Base-by-base conservation (phyloP, 139 green algal species). In the Chlorella sp. region DNA sequence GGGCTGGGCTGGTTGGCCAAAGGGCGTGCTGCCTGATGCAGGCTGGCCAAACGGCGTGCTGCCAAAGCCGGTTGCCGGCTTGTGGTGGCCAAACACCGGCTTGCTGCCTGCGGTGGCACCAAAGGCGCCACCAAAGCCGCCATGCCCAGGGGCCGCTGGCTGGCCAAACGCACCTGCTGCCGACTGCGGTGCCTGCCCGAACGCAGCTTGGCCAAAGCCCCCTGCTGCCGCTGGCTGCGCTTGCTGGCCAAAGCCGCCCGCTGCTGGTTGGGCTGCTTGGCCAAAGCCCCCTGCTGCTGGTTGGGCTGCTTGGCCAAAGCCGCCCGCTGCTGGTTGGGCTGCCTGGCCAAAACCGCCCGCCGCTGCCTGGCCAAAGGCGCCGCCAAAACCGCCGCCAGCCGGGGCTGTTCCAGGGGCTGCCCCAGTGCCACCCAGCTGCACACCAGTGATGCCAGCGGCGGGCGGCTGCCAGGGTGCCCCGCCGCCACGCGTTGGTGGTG, bases 111-210 rank as follows among this genome's bases (percentile, higher is more conserved):
- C 36, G 5, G 39, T 28, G 13, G 57, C 69, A 16, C 81, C 81
- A 73, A 86, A 86, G 0, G 69, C 18, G 26, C 69, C 70, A 28
- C 81, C 81, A 86, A 86, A 86, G n/a, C 83, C 83, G n/a, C 62
- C 72, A 26, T 47, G 18, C 3, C 55, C 74, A 60, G 30, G 34
- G 30, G 25, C 56, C 3, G 39, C 74, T 20, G 65, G 32, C 32
- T 69, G 55, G n/a, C 83, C 71, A 74, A 90, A 87, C 11, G 68
- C 69, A 25, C 74, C n/a, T 51, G 63, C 26, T 47, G 26, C n/a
- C 20, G 51, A 51, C 41, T 75, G 82, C 30, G 38, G 34, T 0
- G 69, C 36, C 55, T 67, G 71, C 5, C 39, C 71, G 82, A 86
- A 82, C 44, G 44, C 44, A 16, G 44, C 44, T 9, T 51, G 44